Base-by-base conservation (phyloP, 116 monocot genomes). In the Dioscorea cayenensis region DNA sequence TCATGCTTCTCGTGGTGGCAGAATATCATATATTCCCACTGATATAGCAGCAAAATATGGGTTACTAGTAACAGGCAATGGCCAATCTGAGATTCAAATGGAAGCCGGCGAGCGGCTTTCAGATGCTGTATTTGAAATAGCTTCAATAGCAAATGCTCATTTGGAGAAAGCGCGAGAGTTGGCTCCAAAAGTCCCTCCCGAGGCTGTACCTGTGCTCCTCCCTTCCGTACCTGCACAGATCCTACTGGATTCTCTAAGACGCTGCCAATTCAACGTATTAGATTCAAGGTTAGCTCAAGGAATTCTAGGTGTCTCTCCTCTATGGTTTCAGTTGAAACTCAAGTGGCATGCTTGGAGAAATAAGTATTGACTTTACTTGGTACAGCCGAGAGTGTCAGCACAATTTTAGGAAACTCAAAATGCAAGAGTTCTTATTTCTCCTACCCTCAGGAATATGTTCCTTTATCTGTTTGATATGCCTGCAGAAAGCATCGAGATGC, bases 291-390 rank as follows among this genome's bases (percentile, higher is more conserved):
- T 88, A 36, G 74, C 82, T n/a, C 78, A 76, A 18, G 95, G 92
- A 6, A 71, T 92, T 71, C 58, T 80, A 64, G 95, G 95, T 13
- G 49, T 85, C 27, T 85, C 95, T n/a, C 95, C 95, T 13, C 59
- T 92, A 36, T 87, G 84, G 89, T 95, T 85, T 71, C 95, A 95
- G 85, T 37, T 95, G 77, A 95, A 95, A 78, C 80, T 95, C 60
- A 84, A 77, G 28, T 95, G 95, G 95, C 74, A 87, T 60, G 89
- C 92, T 1, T 87, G 85, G 87, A 80, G 84, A 49, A 82, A 72
- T 1, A 86, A 78, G 14, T 95, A 86, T 36, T 95, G 78, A 87
- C 43, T 12, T 43, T 43, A 43, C 43, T 43, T 43, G 5, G 43
- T 43, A 10, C 6, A 43, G 43, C 8, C 43, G 43, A 6, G 43